These are phyloP conservation scores for Tetrahymena elliotti DNA, from an alignment of 73 alveolate species.

Conservation along the genomic window DNA sequence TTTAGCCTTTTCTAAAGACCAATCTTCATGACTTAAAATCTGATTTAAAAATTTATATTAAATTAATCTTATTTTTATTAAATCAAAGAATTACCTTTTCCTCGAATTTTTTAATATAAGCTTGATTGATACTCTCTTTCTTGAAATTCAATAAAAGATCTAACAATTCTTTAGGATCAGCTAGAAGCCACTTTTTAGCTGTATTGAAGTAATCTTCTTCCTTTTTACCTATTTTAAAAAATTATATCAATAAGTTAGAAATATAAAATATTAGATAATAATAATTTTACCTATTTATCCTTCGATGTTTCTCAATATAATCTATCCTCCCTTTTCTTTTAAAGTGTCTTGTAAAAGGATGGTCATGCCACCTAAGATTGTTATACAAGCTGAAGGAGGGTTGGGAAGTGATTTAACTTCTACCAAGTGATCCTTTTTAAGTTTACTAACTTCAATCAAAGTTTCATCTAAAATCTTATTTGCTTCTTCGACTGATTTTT, in stretches of 20 bases:
- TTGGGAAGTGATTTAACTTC: slow-evolving; percentile 54
- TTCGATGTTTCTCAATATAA: slow-evolving; percentile 21
- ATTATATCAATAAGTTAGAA: background rate
- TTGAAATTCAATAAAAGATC: slow-evolving; percentile 52
- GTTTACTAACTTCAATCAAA: slow-evolving; percentile 55
- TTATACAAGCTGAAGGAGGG: slow-evolving; percentile 70
- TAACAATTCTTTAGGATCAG: slow-evolving; percentile 66
- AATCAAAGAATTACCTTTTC: slow-evolving; percentile 40
- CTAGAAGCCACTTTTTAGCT: slow-evolving; percentile 55
- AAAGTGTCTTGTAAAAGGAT: slow-evolving; percentile 38
- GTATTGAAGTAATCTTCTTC: slow-evolving; percentile 81
- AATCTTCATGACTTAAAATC: background rate
- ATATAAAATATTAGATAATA: background rate
- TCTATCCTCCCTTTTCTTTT: slow-evolving; percentile 39
- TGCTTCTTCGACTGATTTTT: slow-evolving; percentile 60
- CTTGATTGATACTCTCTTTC: slow-evolving; percentile 60
- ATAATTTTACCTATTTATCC: slow-evolving; percentile 35
- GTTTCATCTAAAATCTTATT: slow-evolving; percentile 56
- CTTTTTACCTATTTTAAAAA: slow-evolving; percentile 9
- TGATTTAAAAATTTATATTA: background rate
- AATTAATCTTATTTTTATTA: slow-evolving; percentile 20
- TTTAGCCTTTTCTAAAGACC: slow-evolving; percentile 54
- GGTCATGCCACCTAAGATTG: slow-evolving; percentile 60
- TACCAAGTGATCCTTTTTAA: slow-evolving; percentile 68
- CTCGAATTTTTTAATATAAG: slow-evolving; percentile 46